phyloP scores from a whole-genome alignment of 139 green algal genomes.

The Chlorella sp. region DNA sequence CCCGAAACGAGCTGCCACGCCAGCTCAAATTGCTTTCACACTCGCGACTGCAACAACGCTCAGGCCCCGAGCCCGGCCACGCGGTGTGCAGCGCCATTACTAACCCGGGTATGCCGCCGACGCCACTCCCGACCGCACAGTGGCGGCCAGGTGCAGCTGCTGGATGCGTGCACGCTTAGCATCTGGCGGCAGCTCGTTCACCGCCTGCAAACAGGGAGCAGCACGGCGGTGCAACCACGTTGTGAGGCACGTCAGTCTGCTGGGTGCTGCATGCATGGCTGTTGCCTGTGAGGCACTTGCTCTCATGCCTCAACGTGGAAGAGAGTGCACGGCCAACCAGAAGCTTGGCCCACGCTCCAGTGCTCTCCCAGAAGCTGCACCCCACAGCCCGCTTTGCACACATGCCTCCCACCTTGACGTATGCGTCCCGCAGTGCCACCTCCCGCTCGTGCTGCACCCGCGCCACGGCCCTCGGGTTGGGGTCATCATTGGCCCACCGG shows the following conservation, averaged over 20 bases:
- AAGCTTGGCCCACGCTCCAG: too few species aligned
- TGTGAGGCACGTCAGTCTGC: neutral
- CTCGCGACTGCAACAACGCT: too few species aligned
- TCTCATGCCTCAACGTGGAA: too few species aligned
- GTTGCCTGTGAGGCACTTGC: too few species aligned
- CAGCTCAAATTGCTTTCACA: too few species aligned
- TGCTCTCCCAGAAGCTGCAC: too few species aligned
- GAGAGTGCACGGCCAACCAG: too few species aligned
- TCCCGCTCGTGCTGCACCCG: slow-evolving; percentile 56
- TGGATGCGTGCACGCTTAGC: slow-evolving; percentile 36
- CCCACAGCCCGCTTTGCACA: too few species aligned
- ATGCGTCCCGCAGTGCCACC: slow-evolving; percentile 45
- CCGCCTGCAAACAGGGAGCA: neutral
- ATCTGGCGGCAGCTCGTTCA: slow-evolving; percentile 24
- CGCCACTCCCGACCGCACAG: slow-evolving; percentile 13
- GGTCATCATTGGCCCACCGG: slow-evolving; percentile 81
- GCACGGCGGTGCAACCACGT: too few species aligned
- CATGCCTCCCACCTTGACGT: slow-evolving; percentile 2
- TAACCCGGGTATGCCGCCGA: slow-evolving; percentile 39
- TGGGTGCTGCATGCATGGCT: neutral
- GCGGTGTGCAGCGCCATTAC: too few species aligned
- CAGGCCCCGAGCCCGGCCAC: too few species aligned
- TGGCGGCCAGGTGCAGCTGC: slow-evolving; percentile 38
- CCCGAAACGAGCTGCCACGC: too few species aligned
- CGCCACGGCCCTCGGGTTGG: slow-evolving; percentile 67